Percentiles rank a stretch among this genome's conserved stretches.
Evolutionary conservation across 768 basidiomycete species (phyloP).

Genomic region (Coprinopsis cinerea): DNA sequence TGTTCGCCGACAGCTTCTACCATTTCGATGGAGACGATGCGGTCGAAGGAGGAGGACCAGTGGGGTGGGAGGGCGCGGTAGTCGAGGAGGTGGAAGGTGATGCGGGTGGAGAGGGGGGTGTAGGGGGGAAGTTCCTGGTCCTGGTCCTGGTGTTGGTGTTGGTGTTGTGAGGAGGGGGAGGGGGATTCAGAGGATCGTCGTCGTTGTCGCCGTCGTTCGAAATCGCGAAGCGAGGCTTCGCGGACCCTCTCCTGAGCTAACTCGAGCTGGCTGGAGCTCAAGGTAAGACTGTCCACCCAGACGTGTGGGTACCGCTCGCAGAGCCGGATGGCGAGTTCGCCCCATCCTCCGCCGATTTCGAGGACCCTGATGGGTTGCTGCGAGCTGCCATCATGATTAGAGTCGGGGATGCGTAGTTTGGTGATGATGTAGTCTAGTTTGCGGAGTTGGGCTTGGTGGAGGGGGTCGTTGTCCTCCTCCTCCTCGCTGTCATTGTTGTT

Average conservation of each 20-base stretch:
- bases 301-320: constrained; percentile 49
- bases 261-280: constrained; percentile 56
- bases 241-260: constrained; percentile 52
- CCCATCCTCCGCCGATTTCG: constrained; percentile 80
- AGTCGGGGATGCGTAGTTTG: constrained; percentile 59
- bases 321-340: constrained; percentile 61
- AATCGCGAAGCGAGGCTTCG: too few relatives aligned
- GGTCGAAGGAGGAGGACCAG: constrained; percentile 62
- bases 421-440: constrained; percentile 60
- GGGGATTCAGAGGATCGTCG: too few relatives aligned
- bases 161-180: too few relatives aligned
- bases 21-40: constrained; percentile 74
- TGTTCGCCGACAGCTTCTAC: constrained; percentile 68
- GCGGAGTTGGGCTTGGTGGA: constrained; percentile 50
- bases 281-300: constrained; percentile 65
- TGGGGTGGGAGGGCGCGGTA: constrained; percentile 58
- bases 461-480: too few relatives aligned
- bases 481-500: not conserved
- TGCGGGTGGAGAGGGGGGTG: too few relatives aligned
- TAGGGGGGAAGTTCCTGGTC: too few relatives aligned
- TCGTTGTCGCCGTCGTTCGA: too few relatives aligned
- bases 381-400: too few relatives aligned
- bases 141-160: too few relatives aligned
- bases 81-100: constrained; percentile 77
- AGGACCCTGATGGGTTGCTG: constrained; percentile 46